These are phyloP conservation scores for Euphrasia confusa DNA, from an alignment of 257 asterid species.

Conservation along the genomic window DNA sequence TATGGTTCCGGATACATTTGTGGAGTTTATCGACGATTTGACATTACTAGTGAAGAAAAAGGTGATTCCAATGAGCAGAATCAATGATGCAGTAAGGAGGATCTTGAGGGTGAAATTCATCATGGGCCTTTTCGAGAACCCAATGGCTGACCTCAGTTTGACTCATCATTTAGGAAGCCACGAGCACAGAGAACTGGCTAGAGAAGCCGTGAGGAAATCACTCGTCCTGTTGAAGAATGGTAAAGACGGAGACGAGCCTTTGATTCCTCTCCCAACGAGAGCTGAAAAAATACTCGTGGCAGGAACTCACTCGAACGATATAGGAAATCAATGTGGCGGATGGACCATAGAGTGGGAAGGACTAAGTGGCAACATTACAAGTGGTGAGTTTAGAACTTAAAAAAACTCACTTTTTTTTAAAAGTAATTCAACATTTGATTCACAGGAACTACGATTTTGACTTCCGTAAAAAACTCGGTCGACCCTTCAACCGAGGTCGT, in stretches of 20 bases:
- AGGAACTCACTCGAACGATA: conserved; percentile 50
- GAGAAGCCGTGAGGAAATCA: conserved; percentile 14
- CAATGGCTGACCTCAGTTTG: conserved; percentile 42
- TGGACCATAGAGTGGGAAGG: conserved; percentile 66
- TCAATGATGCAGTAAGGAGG: conserved; percentile 58
- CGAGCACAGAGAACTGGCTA: not conserved
- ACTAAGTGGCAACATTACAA: conserved; percentile 35
- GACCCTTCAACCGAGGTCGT: conserved; percentile 41
- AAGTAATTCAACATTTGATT: not conserved
- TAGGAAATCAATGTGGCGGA: conserved; percentile 68
- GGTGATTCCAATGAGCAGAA: conserved; percentile 40
- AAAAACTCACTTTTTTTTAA: too few relatives aligned
- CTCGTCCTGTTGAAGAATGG: conserved; percentile 73
- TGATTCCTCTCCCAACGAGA: conserved; percentile 49
- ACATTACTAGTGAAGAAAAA: conserved; percentile 42
- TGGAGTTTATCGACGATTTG: conserved; percentile 41
- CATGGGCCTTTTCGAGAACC: conserved; percentile 60
- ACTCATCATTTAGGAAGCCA: conserved; percentile 27
- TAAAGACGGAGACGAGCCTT: conserved; percentile 31
- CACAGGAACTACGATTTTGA: conserved; percentile 51
- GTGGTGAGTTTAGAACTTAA: conserved; percentile 27
- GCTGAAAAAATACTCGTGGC: conserved; percentile 44
- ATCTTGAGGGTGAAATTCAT: conserved; percentile 57
- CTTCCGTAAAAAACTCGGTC: conserved; percentile 35
- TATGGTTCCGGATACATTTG: conserved; percentile 44